A percentile compares a stretch with the other conserved stretches of the same genome.
Conservation (phyloP, 371 early-diverging fungal genomes). For the Rhizopus sp. region DNA sequence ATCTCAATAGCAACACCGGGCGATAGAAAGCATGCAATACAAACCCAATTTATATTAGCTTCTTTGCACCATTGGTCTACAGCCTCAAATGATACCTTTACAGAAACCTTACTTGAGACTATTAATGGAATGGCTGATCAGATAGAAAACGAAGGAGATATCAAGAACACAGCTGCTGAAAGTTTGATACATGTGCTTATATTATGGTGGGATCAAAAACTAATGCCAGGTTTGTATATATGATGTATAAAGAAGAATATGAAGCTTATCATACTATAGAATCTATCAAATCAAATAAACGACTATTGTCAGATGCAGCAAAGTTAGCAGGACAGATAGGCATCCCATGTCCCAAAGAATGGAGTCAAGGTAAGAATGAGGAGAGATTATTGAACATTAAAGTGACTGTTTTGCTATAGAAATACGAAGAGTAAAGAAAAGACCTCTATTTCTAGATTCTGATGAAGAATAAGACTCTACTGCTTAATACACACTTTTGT, state of each 20-base stretch:
- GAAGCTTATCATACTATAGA: slow-evolving; percentile 11
- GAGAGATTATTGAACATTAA: not conserved
- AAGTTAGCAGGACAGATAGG: slow-evolving; percentile 11
- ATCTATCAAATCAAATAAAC: slow-evolving; percentile 16
- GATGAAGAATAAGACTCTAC: slow-evolving; percentile 10
- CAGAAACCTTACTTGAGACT: slow-evolving; percentile 6
- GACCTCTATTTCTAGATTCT: slow-evolving; percentile 4
- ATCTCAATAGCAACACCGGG: slow-evolving; percentile 16
- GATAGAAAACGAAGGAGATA: slow-evolving; percentile 8
- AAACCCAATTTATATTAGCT: slow-evolving; percentile 15
- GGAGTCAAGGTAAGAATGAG: slow-evolving; percentile 21
- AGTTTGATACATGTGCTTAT: slow-evolving; percentile 1
- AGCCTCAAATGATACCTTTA: not conserved
- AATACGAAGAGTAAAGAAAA: slow-evolving; percentile 9
- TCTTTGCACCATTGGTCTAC: slow-evolving; percentile 21
- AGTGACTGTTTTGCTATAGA: not conserved
- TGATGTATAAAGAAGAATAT: not conserved
- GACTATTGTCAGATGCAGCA: slow-evolving; percentile 5
- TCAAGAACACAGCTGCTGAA: not conserved
- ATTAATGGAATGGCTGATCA: slow-evolving; percentile 5
- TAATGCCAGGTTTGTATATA: slow-evolving; percentile 9
- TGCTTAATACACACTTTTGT: too few species aligned
- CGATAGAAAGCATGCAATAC: not conserved
- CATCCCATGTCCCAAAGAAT: slow-evolving; percentile 27
- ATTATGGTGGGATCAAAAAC: slow-evolving; percentile 19